Percentiles rank a stretch among this genome's conserved stretches.
Conservation (phyloP, 352 stramenopile species). For the Pythium folliculosum region DNA sequence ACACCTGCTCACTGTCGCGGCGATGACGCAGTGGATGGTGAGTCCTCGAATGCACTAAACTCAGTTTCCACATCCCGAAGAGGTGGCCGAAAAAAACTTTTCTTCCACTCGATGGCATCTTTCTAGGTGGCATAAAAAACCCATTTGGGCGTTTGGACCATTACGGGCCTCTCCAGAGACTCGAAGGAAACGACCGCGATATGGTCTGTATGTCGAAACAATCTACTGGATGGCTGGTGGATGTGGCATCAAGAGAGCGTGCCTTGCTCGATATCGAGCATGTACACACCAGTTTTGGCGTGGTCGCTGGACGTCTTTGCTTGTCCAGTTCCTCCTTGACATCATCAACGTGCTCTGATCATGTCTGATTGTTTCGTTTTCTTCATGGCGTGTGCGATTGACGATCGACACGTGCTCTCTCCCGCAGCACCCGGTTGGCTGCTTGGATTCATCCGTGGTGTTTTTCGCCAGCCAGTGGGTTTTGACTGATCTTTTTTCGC, state of each 20-base stretch:
- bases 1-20: constrained; percentile 1
- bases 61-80: constrained; percentile 1
- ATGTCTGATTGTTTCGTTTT: too few species aligned
- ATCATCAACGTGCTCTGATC: too few species aligned
- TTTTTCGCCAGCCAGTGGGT: not conserved
- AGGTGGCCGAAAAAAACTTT: not conserved
- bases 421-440: not conserved
- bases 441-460: not conserved
- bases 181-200: too few species aligned
- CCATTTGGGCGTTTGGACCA: not conserved
- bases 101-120: not conserved
- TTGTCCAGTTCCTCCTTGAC: too few species aligned
- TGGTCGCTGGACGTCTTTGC: too few species aligned
- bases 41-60: not conserved
- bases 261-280: too few species aligned
- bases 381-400: not conserved
- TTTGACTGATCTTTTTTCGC: not conserved
- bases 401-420: not conserved
- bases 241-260: too few species aligned
- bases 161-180: not conserved
- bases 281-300: too few species aligned
- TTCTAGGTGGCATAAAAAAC: not conserved
- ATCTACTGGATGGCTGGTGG: too few species aligned
- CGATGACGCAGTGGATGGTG: constrained; percentile 7
- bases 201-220: too few species aligned